Evolutionary conservation across 2,329 filamentous ascomycete species (phyloP), one percentile per base, ranked within the genome.

Genomic region (Xylariomycetidae sp.): DNA sequence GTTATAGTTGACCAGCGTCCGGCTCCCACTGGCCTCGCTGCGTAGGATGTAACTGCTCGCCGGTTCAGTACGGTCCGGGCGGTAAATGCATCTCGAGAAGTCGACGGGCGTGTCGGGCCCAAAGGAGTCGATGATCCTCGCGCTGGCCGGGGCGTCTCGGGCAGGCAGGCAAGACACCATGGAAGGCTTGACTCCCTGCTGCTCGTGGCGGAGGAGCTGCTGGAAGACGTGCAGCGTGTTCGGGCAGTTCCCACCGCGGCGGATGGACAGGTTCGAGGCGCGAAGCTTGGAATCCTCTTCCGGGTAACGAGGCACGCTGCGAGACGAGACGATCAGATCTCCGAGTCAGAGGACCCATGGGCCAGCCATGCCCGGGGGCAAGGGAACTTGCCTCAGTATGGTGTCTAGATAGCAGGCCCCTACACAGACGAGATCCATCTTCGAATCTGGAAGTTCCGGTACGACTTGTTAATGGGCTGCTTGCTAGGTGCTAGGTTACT

Each of bases 341-440:
- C 39, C 35, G 35, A 39, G 25, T 38, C 29, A 38, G 35, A 16
- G 16, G 36, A 35, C 33, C 33, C 44, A 40, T 35, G 38, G 40
- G 33, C 32, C 36, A 42, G 35, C n/a, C n/a, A n/a, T n/a, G n/a
- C n/a, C n/a, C n/a, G n/a, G n/a, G n/a, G n/a, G n/a, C n/a, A n/a
- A 30, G 20, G 40, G 16, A 19, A 56, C 70, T 57, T 62, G 71
- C 79, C 68, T 78, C 25, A 84, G 63, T 38, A 85, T 81, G 2
- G 79, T 85, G 56, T 85, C 81, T 23, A 84, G 59, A 58, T 85
- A 85, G 46, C 79, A 81, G 17, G 79, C 79, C 15, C 81, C 81
- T 27, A 82, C 66, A 28, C 78, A 70, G 32, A 84, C 61, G 40
- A 85, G 63, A 43, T 75, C 71, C 58, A 67, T 70, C 64, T 70